Conservation (phyloP, 192 early-diverging fungal genomes). For the Linnemannia elongata region DNA sequence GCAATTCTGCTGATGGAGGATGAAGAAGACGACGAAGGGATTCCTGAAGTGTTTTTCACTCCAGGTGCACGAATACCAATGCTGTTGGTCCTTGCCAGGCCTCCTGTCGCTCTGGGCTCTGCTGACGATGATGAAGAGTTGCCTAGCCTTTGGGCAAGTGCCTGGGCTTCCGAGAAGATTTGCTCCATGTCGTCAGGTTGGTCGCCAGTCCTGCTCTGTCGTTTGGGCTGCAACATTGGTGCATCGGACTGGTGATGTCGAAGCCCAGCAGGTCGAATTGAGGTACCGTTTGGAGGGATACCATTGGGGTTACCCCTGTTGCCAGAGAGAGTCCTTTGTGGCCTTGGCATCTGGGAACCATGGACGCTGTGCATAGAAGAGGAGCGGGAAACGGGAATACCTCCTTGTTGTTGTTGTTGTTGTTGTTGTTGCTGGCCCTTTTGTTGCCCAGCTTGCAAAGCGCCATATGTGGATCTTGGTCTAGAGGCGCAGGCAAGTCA, state of each 20-base stretch:
- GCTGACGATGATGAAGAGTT: background rate
- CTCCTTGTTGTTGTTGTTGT: background rate
- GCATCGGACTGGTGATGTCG: slow-evolving; percentile 31
- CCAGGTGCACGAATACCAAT: slow-evolving; percentile 5
- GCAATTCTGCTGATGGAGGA: background rate
- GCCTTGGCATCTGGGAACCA: slow-evolving; percentile 34
- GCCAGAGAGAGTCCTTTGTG: slow-evolving; percentile 24
- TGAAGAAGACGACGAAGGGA: background rate
- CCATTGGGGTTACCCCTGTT: background rate
- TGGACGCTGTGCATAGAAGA: slow-evolving; percentile 19
- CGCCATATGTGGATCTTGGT: slow-evolving; percentile 30
- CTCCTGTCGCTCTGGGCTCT: background rate
- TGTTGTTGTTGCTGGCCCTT: slow-evolving; percentile 6
- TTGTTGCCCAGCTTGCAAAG: slow-evolving; percentile 7
- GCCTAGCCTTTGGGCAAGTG: slow-evolving; percentile 21
- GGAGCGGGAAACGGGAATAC: slow-evolving; percentile 30
- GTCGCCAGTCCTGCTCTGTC: background rate
- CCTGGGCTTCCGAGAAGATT: slow-evolving; percentile 12
- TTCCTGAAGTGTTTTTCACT: background rate
- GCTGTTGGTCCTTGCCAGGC: background rate
- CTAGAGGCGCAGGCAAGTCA: slow-evolving; percentile 7
- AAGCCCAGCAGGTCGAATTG: background rate
- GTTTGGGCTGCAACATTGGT: background rate
- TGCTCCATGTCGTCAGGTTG: slow-evolving; percentile 34
- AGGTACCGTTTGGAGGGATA: background rate